These are phyloP conservation scores for Malus hybrid DNA, from an alignment of 331 rosid species.

Conservation along the genomic window DNA sequence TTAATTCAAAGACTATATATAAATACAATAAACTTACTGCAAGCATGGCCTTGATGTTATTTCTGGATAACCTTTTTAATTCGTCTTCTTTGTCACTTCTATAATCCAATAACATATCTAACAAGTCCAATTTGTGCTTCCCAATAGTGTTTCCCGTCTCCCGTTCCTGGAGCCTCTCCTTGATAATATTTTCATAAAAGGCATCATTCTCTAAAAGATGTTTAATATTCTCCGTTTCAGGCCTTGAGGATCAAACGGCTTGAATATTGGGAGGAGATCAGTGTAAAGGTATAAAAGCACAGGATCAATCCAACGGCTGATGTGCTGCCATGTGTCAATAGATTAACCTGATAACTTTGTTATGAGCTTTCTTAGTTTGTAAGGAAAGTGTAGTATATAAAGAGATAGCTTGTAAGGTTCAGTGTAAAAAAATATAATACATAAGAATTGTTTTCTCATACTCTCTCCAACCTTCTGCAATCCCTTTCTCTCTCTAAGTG, in stretches of 20 bases:
- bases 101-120: neutral
- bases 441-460: no score
- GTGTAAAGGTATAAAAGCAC: neutral
- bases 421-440: no score
- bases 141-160: neutral
- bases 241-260: neutral
- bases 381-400: no score
- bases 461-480: no score
- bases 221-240: neutral
- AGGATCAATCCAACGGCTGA: no score
- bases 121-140: neutral
- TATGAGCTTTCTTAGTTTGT: no score
- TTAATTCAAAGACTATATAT: neutral
- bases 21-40: neutral
- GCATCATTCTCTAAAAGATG: neutral
- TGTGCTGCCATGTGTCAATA: no score
- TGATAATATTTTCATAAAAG: neutral
- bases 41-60: neutral
- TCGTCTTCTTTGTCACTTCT: neutral
- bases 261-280: neutral
- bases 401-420: no score
- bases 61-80: neutral
- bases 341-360: no score
- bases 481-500: no score
- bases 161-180: neutral